A percentile compares a stretch with the other conserved stretches of the same genome.
Evolutionary conservation across 805 yeast genomes (phyloP).

Genomic region (Candida nitratophila): DNA sequence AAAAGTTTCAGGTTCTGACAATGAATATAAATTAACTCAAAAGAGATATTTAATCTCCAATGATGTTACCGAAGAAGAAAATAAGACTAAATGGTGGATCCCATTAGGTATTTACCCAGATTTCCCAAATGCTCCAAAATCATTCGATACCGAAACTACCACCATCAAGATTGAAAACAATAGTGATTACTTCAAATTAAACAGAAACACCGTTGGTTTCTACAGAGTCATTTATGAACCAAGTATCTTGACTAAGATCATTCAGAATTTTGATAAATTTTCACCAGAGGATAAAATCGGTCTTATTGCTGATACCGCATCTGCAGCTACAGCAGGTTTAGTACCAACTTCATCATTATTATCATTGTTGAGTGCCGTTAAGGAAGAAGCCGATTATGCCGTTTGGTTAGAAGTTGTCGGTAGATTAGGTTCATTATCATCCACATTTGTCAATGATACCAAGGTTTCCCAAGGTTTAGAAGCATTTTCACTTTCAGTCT

Average conservation of each 20-base stretch:
- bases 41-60: conserved; percentile 61
- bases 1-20: conserved; percentile 4
- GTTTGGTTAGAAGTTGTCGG: conserved; percentile 53
- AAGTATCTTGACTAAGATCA: conserved; percentile 30
- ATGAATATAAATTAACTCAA: conserved; percentile 39
- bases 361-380: conserved; percentile 34
- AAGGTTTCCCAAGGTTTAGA: conserved; percentile 18
- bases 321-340: conserved; percentile 43
- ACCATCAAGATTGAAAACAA: conserved; percentile 8
- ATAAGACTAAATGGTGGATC: conserved; percentile 52
- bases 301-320: conserved; percentile 47
- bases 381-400: conserved; percentile 34
- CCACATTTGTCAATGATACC: conserved; percentile 33
- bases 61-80: conserved; percentile 57
- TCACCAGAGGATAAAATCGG: conserved; percentile 48
- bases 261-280: conserved; percentile 30
- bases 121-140: conserved; percentile 5
- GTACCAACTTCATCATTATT: conserved; percentile 38
- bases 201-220: conserved; percentile 45
- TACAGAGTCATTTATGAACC: conserved; percentile 46
- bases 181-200: conserved; percentile 37
- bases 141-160: conserved; percentile 12
- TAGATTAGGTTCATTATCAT: conserved; percentile 27
- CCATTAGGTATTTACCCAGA: conserved; percentile 33
- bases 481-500: not conserved